Percentiles rank a stretch among this genome's conserved stretches.
These are phyloP conservation scores for Petunia axillaris DNA, from an alignment of 257 asterid genomes.

Conservation along the genomic window DNA sequence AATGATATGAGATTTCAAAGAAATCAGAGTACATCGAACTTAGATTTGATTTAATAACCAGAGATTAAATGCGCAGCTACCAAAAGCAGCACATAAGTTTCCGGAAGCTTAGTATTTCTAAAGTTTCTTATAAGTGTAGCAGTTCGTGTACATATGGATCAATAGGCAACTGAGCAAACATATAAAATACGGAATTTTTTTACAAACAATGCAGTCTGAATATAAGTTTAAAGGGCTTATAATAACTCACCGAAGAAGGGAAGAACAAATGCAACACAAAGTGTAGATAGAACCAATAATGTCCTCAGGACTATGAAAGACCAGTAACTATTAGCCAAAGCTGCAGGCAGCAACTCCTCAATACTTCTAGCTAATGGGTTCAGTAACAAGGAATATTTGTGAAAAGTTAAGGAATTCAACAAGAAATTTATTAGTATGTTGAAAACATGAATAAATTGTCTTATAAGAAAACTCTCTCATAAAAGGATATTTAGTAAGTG, in stretches of 20 bases:
- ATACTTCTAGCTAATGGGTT: conserved; percentile 71
- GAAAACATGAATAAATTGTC: conserved; percentile 28
- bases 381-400: conserved; percentile 25
- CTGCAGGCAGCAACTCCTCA: conserved; percentile 67
- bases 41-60: no score
- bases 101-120: no score
- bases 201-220: neutral
- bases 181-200: neutral
- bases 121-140: no score
- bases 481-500: conserved; percentile 83
- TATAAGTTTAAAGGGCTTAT: neutral
- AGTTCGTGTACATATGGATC: no score
- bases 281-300: conserved; percentile 60
- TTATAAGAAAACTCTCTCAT: neutral
- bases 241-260: conserved; percentile 72
- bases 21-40: no score
- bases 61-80: no score
- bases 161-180: neutral
- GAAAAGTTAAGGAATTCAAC: conserved; percentile 23
- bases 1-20: no score
- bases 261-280: conserved; percentile 60
- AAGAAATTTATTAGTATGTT: conserved; percentile 50
- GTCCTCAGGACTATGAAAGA: conserved; percentile 64
- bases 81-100: no score
- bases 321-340: conserved; percentile 48